Conservation (phyloP, 2,329 filamentous ascomycete species). For the Paraconiothyrium sp. region DNA sequence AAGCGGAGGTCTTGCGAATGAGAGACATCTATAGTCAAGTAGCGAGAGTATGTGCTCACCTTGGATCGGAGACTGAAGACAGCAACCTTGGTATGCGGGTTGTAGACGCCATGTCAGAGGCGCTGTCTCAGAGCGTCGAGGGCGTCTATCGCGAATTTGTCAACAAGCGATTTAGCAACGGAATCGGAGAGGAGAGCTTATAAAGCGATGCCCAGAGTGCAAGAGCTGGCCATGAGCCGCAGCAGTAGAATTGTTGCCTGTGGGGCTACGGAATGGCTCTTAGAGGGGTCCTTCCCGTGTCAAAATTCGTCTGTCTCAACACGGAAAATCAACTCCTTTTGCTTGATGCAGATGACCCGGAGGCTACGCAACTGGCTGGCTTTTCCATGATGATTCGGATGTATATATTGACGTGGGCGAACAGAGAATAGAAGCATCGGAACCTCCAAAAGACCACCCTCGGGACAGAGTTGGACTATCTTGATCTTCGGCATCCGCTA, state of each 20-base stretch:
- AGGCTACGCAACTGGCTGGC: background rate
- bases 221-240: slow-evolving; percentile 17
- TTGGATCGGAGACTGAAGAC: slow-evolving; percentile 5
- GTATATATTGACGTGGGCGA: background rate
- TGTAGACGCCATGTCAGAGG: background rate
- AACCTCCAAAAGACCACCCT: background rate
- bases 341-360: background rate
- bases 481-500: slow-evolving; percentile 10
- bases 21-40: slow-evolving; percentile 9
- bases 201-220: slow-evolving; percentile 1
- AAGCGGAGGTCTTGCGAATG: slow-evolving; percentile 9
- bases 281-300: slow-evolving; percentile 1
- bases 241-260: background rate
- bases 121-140: background rate
- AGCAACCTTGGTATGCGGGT: slow-evolving; percentile 1
- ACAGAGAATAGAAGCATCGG: background rate
- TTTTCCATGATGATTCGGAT: background rate
- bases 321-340: background rate
- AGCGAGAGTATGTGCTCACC: background rate
- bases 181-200: background rate
- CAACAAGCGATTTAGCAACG: background rate
- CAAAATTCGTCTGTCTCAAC: background rate
- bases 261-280: background rate
- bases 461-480: background rate
- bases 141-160: background rate